Conservation (phyloP, 169 alveolate species). For the Besnoitia besnoiti region DNA sequence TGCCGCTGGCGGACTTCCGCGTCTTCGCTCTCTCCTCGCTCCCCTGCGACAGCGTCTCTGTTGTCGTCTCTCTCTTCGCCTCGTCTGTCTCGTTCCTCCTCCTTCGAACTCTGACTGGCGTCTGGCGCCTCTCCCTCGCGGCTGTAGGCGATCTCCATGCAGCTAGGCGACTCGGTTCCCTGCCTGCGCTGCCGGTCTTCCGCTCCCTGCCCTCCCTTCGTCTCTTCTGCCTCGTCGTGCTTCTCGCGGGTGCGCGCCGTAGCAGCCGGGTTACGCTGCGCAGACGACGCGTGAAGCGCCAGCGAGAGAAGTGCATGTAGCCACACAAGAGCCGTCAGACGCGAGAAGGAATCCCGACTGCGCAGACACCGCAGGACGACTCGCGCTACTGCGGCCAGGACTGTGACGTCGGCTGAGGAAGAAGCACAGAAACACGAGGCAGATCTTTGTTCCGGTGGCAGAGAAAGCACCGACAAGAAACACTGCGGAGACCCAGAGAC, state of each 20-base stretch:
- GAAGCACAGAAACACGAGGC: slow-evolving; percentile 34
- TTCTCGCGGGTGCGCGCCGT: background rate
- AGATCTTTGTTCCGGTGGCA: background rate
- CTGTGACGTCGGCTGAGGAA: slow-evolving; percentile 37
- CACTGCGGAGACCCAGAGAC: background rate
- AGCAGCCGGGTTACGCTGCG: too few relatives aligned
- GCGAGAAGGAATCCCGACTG: slow-evolving; percentile 63
- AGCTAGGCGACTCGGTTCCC: background rate
- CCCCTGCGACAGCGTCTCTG: too few relatives aligned
- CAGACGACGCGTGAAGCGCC: slow-evolving; percentile 48
- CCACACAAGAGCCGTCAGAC: slow-evolving; percentile 71
- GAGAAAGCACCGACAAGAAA: too few relatives aligned
- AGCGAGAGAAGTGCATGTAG: slow-evolving; percentile 59
- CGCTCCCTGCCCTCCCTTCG: background rate
- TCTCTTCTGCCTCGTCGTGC: background rate
- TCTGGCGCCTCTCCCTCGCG: background rate
- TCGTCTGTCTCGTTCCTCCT: too few relatives aligned
- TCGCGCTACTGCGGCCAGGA: slow-evolving; percentile 39
- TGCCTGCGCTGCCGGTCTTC: background rate
- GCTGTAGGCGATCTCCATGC: slow-evolving; percentile 1
- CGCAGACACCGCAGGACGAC: slow-evolving; percentile 59
- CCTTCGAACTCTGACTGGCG: too few relatives aligned
- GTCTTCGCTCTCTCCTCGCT: background rate
- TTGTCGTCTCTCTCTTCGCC: background rate
- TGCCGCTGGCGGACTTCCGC: background rate